Base-by-base conservation (phyloP, 2,329 filamentous ascomycete genomes). In the Scedosporium dehoogii region DNA sequence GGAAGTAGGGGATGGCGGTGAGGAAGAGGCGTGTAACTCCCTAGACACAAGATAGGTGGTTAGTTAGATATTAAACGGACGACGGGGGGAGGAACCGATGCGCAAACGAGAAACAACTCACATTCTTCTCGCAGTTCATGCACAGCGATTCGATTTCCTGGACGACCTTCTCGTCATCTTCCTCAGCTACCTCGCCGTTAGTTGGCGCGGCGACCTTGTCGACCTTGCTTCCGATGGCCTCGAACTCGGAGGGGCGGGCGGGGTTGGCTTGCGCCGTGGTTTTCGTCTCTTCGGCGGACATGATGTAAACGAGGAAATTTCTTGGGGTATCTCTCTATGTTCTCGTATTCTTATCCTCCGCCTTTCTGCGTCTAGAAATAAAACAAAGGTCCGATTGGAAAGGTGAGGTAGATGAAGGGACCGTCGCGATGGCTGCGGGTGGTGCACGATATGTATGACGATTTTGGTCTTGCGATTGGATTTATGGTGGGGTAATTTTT, bases 1-100 rank as follows among this genome's bases (percentile, higher is more conserved):
- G 91, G 81, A 99, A 99, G 81, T 91, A 97, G 16, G 94, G 94
- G 62, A 99, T 97, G 67, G 86, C 86, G 16, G 96, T 96, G 62
- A 99, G 85, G 53, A 99, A 85, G 23, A 99, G 84, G 64, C 88
- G 85, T 14, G 94, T 99, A 1, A 80, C 84, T 69, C 94, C 94
- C 90, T 96, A 46, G 9, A 14, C 10, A 3, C 33, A 27, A 57
- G 33, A 21, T 4, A 33, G 14, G 4, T 44, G 57, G 23, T 65
- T 14, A 63, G 67, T 70, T 64, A 68, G 67, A 21, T 18, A 10
- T 10, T 41, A 6, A 14, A 56, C 18, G 6, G 42, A 3, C 21
- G 46, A 61, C 44, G 55, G 42, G 6, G 2, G 3, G 18, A 21
- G 38, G 7, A n/a, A n/a, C n/a, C 4, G 5, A 56, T 5, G 14